Base-by-base conservation (phyloP, 768 basidiomycete genomes). In the Boletus vermiculosoides region DNA sequence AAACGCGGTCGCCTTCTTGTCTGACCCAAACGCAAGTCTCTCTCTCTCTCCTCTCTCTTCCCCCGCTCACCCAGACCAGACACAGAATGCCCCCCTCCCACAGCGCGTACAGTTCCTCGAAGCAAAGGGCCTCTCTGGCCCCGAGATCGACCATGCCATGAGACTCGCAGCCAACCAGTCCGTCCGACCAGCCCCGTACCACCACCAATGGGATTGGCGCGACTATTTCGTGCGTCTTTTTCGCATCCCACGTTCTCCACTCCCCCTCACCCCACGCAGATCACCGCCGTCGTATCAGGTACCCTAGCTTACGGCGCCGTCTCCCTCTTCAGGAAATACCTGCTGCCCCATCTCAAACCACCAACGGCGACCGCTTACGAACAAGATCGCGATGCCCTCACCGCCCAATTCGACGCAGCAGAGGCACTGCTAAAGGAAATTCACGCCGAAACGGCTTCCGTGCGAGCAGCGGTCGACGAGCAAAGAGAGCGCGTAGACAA, bases 51-150 rank as follows among this genome's bases (percentile, higher is more conserved):
- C n/a, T 6, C 52, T 8, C 23, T 4, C 47, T 4, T 25, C 40
- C 64, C 56, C 57, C 28, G 51, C 54, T 66, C 57, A 61, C 60
- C 28, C 25, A 16, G 3, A 48, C 41, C 62, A 96, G 93, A 80
- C 88, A 0, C 86, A 88, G 66, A 77, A 85, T 36, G 90, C 94
- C 3, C 79, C 93, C 2, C 74, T 96, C 30, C 80, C 89, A 1
- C 92, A 96, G 70, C 85, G 91, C 50, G 82, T 98, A 45, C 88
- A 92, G 60, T 99, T 98, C 76, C 82, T 99, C n/a, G 89, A 97
- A 66, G 88, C 92, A 7, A 98, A 98, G 72, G 97, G 97, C 2
- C 78, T 99, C 34, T 87, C 86, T 0, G 78, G 80, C 7, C 72
- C 77, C 16, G 96, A 99, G 74, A 94, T 98, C 58, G 92, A 97